Evolutionary conservation across 2,329 filamentous ascomycete species (phyloP).

Genomic region (Phialophora chinensis): DNA sequence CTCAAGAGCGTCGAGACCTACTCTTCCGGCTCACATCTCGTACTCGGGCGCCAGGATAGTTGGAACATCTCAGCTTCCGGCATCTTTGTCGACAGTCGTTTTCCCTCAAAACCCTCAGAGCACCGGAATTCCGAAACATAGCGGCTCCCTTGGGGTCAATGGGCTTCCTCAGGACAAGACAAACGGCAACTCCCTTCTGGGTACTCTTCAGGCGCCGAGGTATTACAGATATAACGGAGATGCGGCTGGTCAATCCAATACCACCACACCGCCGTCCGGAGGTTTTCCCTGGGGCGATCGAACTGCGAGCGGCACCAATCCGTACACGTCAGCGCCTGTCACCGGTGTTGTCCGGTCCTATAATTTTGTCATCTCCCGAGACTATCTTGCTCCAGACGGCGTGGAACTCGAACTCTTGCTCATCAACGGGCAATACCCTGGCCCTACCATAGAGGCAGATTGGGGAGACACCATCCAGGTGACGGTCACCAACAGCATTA

Average conservation of each 20-base stretch:
- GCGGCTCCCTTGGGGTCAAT: conserved; percentile 25
- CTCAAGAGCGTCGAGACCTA: not conserved
- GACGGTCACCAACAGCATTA: conserved; percentile 45
- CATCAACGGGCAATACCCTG: conserved; percentile 69
- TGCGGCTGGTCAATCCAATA: conserved; percentile 1
- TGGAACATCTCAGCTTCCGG: conserved; percentile 24
- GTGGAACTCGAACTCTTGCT: conserved; percentile 17
- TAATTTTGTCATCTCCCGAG: conserved; percentile 25
- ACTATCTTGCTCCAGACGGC: conserved; percentile 27
- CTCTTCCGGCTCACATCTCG: conserved; percentile 5
- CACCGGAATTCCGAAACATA: conserved; percentile 16
- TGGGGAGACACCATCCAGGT: conserved; percentile 42
- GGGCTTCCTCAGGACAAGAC: conserved; percentile 28
- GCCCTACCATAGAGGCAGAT: conserved; percentile 57
- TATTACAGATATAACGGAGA: conserved; percentile 29
- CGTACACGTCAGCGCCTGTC: conserved; percentile 24
- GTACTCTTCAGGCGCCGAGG: conserved; percentile 31
- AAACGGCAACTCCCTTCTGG: conserved; percentile 33
- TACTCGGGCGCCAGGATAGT: conserved; percentile 23
- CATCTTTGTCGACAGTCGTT: conserved; percentile 24
- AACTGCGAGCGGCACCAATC: conserved; percentile 30
- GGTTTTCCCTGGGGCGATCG: conserved; percentile 34
- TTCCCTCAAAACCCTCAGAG: conserved; percentile 17
- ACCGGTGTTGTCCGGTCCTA: conserved; percentile 31
- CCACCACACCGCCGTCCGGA: conserved; percentile 20